A percentile compares a stretch with the other conserved stretches of the same genome.
phyloP scores from a whole-genome alignment of 345 rosid genomes.

The Euphorbia pulcherrima region DNA sequence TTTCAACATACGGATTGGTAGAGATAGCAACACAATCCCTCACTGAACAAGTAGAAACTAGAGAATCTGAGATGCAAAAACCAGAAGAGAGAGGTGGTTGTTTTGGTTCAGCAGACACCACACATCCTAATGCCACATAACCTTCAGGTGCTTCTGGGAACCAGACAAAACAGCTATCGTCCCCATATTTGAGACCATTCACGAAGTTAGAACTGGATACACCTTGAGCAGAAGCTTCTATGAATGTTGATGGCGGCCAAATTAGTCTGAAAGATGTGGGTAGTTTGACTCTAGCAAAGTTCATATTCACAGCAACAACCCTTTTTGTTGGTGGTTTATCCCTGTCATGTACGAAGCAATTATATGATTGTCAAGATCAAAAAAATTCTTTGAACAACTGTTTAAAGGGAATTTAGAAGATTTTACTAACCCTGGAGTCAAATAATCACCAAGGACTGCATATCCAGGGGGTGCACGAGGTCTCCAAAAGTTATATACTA shows the following conservation, averaged over 20 bases:
- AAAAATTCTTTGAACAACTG: slow-evolving; percentile 13
- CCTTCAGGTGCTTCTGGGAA: slow-evolving; percentile 90
- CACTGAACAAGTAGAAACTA: slow-evolving; percentile 79
- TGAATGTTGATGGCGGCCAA: slow-evolving; percentile 55
- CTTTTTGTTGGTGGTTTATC: slow-evolving; percentile 97
- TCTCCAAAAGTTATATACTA: slow-evolving; percentile 78
- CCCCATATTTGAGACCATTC: slow-evolving; percentile 27
- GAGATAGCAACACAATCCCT: slow-evolving; percentile 79
- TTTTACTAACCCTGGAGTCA: slow-evolving; percentile 78
- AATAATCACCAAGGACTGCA: slow-evolving; percentile 92
- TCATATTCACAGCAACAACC: slow-evolving; percentile 79
- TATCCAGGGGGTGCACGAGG: slow-evolving; percentile 93
- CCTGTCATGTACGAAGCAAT: slow-evolving; percentile 47
- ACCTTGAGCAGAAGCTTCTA: slow-evolving; percentile 35
- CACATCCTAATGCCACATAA: slow-evolving; percentile 83
- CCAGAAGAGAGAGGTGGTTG: slow-evolving; percentile 66
- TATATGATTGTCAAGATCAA: slow-evolving; percentile 5
- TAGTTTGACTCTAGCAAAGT: slow-evolving; percentile 70
- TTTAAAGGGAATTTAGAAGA: slow-evolving; percentile 5
- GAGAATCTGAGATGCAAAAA: slow-evolving; percentile 70
- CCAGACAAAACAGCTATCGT: slow-evolving; percentile 65
- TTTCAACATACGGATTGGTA: slow-evolving; percentile 49
- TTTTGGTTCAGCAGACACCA: slow-evolving; percentile 60
- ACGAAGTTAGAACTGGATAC: slow-evolving; percentile 18
- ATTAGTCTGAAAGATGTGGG: slow-evolving; percentile 71